phyloP scores from a whole-genome alignment of 1,284 basidiomycete species.

The Heliocybe sulcata region DNA sequence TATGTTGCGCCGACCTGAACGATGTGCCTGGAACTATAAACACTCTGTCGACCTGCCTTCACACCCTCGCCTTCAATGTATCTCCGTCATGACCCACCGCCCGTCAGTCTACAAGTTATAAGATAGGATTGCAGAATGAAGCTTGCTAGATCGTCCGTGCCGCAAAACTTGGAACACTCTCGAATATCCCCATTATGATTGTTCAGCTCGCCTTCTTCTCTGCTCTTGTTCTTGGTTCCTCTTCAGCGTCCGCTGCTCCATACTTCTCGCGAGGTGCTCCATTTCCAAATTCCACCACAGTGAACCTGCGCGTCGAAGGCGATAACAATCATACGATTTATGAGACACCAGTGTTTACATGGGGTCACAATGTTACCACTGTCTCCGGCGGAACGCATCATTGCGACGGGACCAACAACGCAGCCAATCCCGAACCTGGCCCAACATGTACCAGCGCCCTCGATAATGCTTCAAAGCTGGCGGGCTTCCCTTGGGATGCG shows the following conservation, averaged over 20 bases:
- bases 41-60: too few relatives aligned
- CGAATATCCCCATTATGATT: too few relatives aligned
- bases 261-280: background rate
- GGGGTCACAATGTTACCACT: constrained; percentile 21
- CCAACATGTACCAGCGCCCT: constrained; percentile 28
- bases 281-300: constrained; percentile 7
- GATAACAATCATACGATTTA: constrained; percentile 25
- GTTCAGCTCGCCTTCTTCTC: too few relatives aligned
- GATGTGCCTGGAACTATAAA: too few relatives aligned
- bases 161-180: too few relatives aligned
- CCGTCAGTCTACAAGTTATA: too few relatives aligned
- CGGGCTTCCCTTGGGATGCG: constrained; percentile 14
- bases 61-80: too few relatives aligned
- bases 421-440: constrained; percentile 23
- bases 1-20: too few relatives aligned
- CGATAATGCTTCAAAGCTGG: constrained; percentile 12
- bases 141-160: too few relatives aligned
- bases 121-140: too few relatives aligned
- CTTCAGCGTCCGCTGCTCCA: background rate
- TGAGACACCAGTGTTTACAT: constrained; percentile 22
- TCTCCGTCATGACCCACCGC: too few relatives aligned
- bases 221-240: background rate
- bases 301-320: constrained; percentile 33
- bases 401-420: constrained; percentile 34
- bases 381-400: constrained; percentile 27